Evolutionary conservation across 1,284 basidiomycete genomes (phyloP).

Genomic region (Bondarzewia mesenterica): DNA sequence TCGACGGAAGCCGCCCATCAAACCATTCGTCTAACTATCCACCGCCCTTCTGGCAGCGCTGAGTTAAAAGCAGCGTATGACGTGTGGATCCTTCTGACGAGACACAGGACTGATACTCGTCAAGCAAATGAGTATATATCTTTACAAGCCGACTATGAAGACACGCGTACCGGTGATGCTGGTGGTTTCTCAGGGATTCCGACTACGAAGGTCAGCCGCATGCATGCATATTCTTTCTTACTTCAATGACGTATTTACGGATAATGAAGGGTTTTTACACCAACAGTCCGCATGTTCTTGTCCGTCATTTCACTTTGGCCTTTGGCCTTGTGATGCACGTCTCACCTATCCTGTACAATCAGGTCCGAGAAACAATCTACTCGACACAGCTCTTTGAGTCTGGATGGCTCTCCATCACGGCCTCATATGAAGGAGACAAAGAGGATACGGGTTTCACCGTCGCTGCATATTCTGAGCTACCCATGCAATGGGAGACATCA

Average conservation of each 20-base stretch:
- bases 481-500: slow-evolving; percentile 45
- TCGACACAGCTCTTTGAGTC: slow-evolving; percentile 5
- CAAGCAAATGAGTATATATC: slow-evolving; percentile 65
- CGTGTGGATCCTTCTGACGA: slow-evolving; percentile 76
- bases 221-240: background rate
- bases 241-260: background rate
- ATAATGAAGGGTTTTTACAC: slow-evolving; percentile 59
- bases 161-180: slow-evolving; percentile 5
- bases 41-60: background rate
- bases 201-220: background rate
- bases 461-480: slow-evolving; percentile 41
- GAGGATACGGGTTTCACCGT: slow-evolving; percentile 58
- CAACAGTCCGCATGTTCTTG: slow-evolving; percentile 71
- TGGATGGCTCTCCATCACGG: slow-evolving; percentile 43
- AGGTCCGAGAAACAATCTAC: slow-evolving; percentile 5
- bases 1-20: slow-evolving; percentile 18
- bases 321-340: background rate
- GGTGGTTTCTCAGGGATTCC: background rate
- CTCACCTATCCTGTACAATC: background rate
- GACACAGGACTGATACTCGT: slow-evolving; percentile 60
- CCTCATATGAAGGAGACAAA: slow-evolving; percentile 56
- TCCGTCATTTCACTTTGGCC: too few relatives aligned
- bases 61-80: slow-evolving; percentile 21
- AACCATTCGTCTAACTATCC: slow-evolving; percentile 16
- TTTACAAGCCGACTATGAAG: slow-evolving; percentile 49